phyloP scores from a whole-genome alignment of 2,329 filamentous ascomycete species.

The Alternaria arbusti region DNA sequence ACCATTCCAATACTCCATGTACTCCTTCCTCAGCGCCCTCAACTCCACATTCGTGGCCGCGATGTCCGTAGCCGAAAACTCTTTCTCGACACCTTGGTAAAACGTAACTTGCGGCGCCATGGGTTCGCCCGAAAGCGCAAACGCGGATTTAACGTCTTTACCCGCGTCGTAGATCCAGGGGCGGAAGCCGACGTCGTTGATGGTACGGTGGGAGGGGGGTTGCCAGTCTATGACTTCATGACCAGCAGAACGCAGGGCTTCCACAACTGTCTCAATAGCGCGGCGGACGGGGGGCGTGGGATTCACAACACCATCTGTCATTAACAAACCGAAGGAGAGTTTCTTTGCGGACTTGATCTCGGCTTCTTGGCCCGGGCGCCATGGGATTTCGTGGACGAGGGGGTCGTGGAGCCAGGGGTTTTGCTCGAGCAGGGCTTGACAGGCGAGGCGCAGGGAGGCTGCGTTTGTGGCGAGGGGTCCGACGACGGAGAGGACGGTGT shows the following conservation, averaged over 20 bases:
- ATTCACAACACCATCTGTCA: constrained; percentile 43
- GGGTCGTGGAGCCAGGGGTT: constrained; percentile 73
- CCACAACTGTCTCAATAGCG: constrained; percentile 37
- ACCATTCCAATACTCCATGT: constrained; percentile 49
- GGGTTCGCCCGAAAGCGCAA: constrained; percentile 44
- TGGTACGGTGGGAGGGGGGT: constrained; percentile 29
- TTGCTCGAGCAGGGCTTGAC: constrained; percentile 62
- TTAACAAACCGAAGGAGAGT: constrained; percentile 42
- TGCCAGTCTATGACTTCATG: constrained; percentile 40
- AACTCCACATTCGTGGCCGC: constrained; percentile 41
- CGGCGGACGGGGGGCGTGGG: constrained; percentile 46
- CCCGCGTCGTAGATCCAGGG: constrained; percentile 45
- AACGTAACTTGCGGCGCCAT: constrained; percentile 33
- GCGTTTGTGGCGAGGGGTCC: constrained; percentile 67
- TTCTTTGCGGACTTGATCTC: constrained; percentile 25
- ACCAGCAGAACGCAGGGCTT: constrained; percentile 30
- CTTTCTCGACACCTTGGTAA: constrained; percentile 20
- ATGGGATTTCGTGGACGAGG: constrained; percentile 69
- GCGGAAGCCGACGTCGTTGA: constrained; percentile 29
- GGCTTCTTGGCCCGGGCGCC: constrained; percentile 57
- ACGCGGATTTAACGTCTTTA: constrained; percentile 36
- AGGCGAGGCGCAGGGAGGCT: constrained; percentile 61
- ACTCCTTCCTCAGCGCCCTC: constrained; percentile 39
- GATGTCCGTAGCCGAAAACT: constrained; percentile 38
- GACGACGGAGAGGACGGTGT: constrained; percentile 66